phyloP scores from a whole-genome alignment of 139 green algal genomes.

The Chlorella vulgaris region DNA sequence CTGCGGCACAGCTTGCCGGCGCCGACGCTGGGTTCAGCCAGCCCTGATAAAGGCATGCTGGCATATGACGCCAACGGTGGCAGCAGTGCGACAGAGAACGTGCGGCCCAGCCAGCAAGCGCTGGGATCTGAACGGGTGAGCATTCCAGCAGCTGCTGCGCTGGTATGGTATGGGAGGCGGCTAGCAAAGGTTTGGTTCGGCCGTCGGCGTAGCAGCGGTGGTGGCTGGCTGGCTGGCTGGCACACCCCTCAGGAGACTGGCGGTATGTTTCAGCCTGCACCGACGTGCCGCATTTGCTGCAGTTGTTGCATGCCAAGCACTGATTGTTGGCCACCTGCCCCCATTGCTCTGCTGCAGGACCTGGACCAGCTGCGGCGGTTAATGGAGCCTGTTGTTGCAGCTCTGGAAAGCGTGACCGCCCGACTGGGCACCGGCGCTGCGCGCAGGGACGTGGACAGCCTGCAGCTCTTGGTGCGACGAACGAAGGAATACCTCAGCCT shows the following conservation, averaged over 20 bases:
- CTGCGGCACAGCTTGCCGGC: slow-evolving; percentile 27
- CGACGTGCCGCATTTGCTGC: not conserved
- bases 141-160: too few species aligned
- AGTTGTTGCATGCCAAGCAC: not conserved
- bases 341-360: slow-evolving; percentile 25
- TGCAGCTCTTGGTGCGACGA: slow-evolving; percentile 41
- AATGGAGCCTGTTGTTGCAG: slow-evolving; percentile 22
- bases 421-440: not conserved
- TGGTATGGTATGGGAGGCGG: not conserved
- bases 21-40: not conserved
- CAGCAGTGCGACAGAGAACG: not conserved
- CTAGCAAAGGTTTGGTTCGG: not conserved
- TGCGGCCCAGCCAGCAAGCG: not conserved
- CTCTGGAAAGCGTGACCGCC: slow-evolving; percentile 18
- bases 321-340: too few species aligned
- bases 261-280: not conserved
- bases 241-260: too few species aligned
- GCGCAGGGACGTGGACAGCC: slow-evolving; percentile 24
- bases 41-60: slow-evolving; percentile 17
- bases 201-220: not conserved
- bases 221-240: too few species aligned
- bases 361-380: slow-evolving; percentile 45
- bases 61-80: not conserved
- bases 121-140: slow-evolving; percentile 31
- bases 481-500: slow-evolving; percentile 42